phyloP scores from a whole-genome alignment of 2,329 filamentous ascomycete genomes.

The Hypoxylon sp. region DNA sequence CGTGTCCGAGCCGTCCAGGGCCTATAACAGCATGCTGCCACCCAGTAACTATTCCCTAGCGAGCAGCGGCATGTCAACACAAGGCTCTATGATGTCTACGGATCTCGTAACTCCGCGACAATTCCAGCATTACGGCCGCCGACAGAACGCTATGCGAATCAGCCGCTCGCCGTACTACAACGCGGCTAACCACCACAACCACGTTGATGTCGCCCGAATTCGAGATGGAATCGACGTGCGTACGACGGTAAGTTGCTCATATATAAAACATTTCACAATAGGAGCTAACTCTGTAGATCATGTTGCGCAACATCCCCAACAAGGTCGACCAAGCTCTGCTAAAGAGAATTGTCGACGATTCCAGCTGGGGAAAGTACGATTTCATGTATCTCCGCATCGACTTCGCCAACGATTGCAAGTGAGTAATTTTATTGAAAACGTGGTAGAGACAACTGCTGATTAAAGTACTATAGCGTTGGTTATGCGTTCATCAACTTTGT shows the following conservation, averaged over 20 bases:
- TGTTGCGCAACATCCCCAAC: conserved; percentile 96
- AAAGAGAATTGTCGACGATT: conserved; percentile 82
- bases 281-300: conserved; percentile 69
- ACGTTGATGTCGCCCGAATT: conserved; percentile 72
- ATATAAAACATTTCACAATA: conserved; percentile 39
- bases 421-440: conserved; percentile 54
- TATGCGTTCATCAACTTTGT: conserved; percentile 98
- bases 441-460: conserved; percentile 40
- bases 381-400: conserved; percentile 96
- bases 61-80: conserved; percentile 45
- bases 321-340: conserved; percentile 83
- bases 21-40: conserved; percentile 48
- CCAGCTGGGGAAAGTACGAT: conserved; percentile 86
- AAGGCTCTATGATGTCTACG: conserved; percentile 44
- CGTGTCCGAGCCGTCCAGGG: conserved; percentile 52
- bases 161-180: conserved; percentile 62
- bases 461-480: conserved; percentile 76
- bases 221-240: conserved; percentile 77
- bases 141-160: conserved; percentile 63
- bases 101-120: conserved; percentile 58
- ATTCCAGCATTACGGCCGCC: conserved; percentile 54
- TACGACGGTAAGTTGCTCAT: conserved; percentile 71
- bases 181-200: conserved; percentile 67
- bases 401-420: conserved; percentile 87
- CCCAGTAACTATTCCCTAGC: conserved; percentile 47